Conservation (phyloP, 2,329 filamentous ascomycete genomes). For the Pseudogymnoascus sp. region DNA sequence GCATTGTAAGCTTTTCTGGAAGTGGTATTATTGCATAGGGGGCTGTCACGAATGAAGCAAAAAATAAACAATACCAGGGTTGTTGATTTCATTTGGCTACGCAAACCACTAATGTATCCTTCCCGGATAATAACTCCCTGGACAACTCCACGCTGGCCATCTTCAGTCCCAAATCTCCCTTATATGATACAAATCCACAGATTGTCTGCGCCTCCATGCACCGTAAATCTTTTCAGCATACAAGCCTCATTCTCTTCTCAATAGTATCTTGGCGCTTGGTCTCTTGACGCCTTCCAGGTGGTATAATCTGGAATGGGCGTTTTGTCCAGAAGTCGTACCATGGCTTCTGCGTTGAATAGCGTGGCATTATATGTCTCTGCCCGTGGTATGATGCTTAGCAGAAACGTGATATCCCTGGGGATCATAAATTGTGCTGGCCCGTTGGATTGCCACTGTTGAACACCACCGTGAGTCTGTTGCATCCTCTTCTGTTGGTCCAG, state of each 20-base stretch:
- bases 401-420: slow-evolving; percentile 56
- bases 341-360: slow-evolving; percentile 59
- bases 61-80: neutral
- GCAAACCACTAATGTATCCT: neutral
- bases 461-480: slow-evolving; percentile 42
- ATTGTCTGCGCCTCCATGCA: neutral
- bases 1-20: neutral
- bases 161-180: neutral
- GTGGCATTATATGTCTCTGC: slow-evolving; percentile 62
- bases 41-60: neutral
- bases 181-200: slow-evolving; percentile 4
- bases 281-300: slow-evolving; percentile 41
- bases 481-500: slow-evolving; percentile 61
- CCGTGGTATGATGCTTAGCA: slow-evolving; percentile 56
- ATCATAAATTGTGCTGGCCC: slow-evolving; percentile 51
- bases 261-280: slow-evolving; percentile 18
- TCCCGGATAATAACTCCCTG: neutral
- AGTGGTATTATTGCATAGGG: neutral
- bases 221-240: neutral
- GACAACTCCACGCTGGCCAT: neutral
- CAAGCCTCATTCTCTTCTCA: neutral
- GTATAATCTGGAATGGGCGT: slow-evolving; percentile 57
- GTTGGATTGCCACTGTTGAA: slow-evolving; percentile 28
- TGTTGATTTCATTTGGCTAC: neutral
- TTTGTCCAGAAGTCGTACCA: slow-evolving; percentile 66